phyloP scores from a whole-genome alignment of 164 flowering plant genomes.

The Kingdonia uniflora region DNA sequence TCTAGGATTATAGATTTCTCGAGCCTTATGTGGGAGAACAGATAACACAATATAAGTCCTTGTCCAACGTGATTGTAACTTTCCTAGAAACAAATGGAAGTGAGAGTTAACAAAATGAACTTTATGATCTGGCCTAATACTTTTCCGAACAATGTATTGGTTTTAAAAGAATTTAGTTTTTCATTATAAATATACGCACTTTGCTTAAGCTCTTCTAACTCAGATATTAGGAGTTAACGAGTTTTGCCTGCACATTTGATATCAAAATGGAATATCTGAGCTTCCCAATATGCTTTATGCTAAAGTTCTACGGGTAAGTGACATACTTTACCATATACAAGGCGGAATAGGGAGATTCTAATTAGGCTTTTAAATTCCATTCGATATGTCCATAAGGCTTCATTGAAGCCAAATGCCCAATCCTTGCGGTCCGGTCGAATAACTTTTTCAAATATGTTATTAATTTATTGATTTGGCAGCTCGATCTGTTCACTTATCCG shows the following conservation, averaged over 20 bases:
- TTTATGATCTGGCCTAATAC: background rate
- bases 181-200: background rate
- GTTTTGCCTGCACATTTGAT: background rate
- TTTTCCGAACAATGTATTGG: background rate
- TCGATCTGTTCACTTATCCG: background rate
- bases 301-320: background rate
- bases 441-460: background rate
- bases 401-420: too few relatives aligned
- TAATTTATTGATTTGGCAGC: background rate
- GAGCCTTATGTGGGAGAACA: too few relatives aligned
- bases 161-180: background rate
- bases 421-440: too few relatives aligned
- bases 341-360: background rate
- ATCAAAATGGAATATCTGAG: background rate
- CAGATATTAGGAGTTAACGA: too few relatives aligned
- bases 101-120: too few relatives aligned
- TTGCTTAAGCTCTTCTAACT: too few relatives aligned
- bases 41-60: too few relatives aligned
- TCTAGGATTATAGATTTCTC: too few relatives aligned
- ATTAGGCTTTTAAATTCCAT: background rate
- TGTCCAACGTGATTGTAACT: too few relatives aligned
- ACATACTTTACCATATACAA: background rate
- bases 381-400: background rate
- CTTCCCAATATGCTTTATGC: background rate
- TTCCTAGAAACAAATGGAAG: too few relatives aligned